Percentiles rank a stretch among this genome's conserved stretches.
phyloP scores from a whole-genome alignment of 371 early-diverging fungal species.

The Mortierella polycephala region DNA sequence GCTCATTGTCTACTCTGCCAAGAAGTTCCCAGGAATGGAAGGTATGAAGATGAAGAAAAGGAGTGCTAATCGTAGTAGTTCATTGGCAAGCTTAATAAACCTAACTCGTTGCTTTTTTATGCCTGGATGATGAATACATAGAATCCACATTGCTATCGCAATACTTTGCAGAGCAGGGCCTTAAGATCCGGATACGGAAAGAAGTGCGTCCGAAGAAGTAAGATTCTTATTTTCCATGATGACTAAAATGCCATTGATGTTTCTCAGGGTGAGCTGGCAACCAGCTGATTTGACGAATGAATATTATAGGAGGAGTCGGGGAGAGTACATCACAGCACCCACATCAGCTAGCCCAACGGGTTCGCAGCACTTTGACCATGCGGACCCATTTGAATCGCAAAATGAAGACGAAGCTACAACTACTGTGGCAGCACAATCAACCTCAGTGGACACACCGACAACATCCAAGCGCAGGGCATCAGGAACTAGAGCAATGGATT shows the following conservation, averaged over 20 bases:
- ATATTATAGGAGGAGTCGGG: conserved; percentile 20
- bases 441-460: not conserved
- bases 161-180: conserved; percentile 94
- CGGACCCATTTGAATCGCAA: conserved; percentile 17
- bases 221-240: not conserved
- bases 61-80: too few species aligned
- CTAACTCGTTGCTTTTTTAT: not conserved
- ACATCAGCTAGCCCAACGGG: conserved; percentile 29
- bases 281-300: not conserved
- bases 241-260: not conserved
- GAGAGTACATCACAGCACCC: conserved; percentile 20
- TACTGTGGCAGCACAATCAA: not conserved
- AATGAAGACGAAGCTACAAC: conserved; percentile 19
- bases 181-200: conserved; percentile 92
- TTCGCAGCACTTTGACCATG: conserved; percentile 17
- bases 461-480: conserved; percentile 33
- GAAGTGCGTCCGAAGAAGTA: conserved; percentile 59
- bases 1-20: conserved; percentile 94
- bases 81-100: not conserved
- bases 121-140: conserved; percentile 11
- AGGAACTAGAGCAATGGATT: conserved; percentile 16
- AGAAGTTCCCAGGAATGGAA: conserved; percentile 95
- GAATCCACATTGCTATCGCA: conserved; percentile 91
- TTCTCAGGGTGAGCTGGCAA: not conserved
- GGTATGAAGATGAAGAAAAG: conserved; percentile 13